A percentile compares a stretch with the other conserved stretches of the same genome.
These are phyloP conservation scores for Coelastrella sp. DNA, from an alignment of 139 green algal genomes.

Conservation along the genomic window DNA sequence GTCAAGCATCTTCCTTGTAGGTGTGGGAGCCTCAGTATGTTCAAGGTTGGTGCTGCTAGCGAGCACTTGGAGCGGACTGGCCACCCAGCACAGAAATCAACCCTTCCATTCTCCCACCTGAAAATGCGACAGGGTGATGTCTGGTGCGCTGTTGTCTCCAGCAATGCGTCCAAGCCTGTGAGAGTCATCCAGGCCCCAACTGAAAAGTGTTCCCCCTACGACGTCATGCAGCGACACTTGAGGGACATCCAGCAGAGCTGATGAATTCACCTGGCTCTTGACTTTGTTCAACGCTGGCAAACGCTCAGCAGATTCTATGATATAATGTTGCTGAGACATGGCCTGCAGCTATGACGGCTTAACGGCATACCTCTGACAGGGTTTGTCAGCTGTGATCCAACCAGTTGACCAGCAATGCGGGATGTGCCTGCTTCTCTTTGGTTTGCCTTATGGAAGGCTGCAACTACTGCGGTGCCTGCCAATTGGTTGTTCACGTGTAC, in stretches of 20 bases:
- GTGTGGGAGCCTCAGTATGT: no score
- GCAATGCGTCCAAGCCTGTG: constrained; percentile 49
- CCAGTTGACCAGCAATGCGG: neutral
- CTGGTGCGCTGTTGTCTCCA: constrained; percentile 49
- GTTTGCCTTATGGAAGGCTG: no score
- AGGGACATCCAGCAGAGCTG: neutral
- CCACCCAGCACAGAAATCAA: no score
- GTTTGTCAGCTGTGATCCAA: constrained; percentile 4
- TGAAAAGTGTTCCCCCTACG: constrained; percentile 58
- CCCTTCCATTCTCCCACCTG: constrained; percentile 18
- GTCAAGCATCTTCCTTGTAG: no score
- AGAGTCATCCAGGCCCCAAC: constrained; percentile 64
- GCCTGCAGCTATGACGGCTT: neutral
- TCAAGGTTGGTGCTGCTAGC: no score
- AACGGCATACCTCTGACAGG: neutral
- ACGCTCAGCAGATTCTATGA: no score
- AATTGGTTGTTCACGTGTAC: neutral
- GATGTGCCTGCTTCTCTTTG: neutral
- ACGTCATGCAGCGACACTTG: neutral
- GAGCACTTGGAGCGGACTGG: no score
- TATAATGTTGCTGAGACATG: no score
- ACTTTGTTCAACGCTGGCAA: no score
- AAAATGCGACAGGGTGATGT: constrained; percentile 48
- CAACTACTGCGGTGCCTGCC: neutral
- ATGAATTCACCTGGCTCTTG: no score